Base-by-base conservation (phyloP, 2,329 filamentous ascomycete genomes). In the Ascochyta fabae region DNA sequence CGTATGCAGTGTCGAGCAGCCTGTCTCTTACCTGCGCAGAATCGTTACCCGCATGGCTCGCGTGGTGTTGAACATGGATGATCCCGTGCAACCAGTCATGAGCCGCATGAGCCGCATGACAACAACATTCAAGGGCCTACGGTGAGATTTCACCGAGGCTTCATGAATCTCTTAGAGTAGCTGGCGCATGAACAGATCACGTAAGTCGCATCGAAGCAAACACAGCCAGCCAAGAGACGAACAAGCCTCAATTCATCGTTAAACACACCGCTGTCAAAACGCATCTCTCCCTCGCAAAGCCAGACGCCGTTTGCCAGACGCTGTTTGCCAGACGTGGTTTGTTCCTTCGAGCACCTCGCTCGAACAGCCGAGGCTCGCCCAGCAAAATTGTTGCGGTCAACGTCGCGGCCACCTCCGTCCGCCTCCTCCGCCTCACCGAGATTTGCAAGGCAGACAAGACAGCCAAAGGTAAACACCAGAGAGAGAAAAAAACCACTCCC, bases 1-100 rank as follows among this genome's bases (percentile, higher is more conserved):
- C 27, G 26, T 13, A 41, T 48, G 48, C 43, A 51, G n/a, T 24
- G 24, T 36, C 26, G 36, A 47, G 41, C 42, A 50, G 24, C 47
- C 31, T 48, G 33, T 33, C 40, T 42, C 8, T 34, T 33, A 39
- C 42, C 47, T 56, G 53, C 53, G 53, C 53, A 56, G 31, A 56
- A 56, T 51, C 42, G 48, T 56, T 42, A 39, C 53, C 36, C 48
- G 53, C 53, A 56, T 56, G 53, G 39, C 46, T 46, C 47, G 36
- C 47, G 42, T 53, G 44, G 38, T 50, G 47, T 38, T 15, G 36
- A 34, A 43, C 53, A 56, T 51, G 53, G 53, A 51, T 51, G 36
- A 51, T 56, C 53, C 53, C 26, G 38, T 40, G 38, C 24, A 38
- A 29, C 47, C 46, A 50, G 43, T 50, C 41, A 50, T 46, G 46